Conservation (phyloP, 2,329 filamentous ascomycete genomes). For the Epichloe brachyelytri region DNA sequence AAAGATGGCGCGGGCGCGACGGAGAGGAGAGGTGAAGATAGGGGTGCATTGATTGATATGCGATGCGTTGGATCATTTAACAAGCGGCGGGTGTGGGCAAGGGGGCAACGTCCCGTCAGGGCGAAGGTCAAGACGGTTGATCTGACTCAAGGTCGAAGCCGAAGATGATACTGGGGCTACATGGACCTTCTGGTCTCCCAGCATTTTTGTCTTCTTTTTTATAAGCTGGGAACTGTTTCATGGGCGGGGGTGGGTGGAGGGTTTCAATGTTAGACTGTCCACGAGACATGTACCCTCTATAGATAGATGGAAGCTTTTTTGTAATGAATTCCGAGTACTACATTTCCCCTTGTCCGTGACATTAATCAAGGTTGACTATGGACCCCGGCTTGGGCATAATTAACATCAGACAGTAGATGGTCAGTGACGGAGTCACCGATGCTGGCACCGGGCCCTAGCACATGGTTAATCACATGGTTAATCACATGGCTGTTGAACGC, state of each 20-base stretch:
- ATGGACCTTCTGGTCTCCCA: not conserved
- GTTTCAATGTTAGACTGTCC: constrained; percentile 3
- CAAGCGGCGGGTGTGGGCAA: not conserved
- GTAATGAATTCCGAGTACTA: not conserved
- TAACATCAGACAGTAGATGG: too few relatives aligned
- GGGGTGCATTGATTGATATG: not conserved
- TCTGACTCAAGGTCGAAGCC: not conserved
- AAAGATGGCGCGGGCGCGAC: not conserved
- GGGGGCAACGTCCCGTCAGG: not conserved
- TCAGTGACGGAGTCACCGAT: too few relatives aligned
- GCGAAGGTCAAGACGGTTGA: not conserved
- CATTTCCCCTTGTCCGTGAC: not conserved
- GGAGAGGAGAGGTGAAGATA: not conserved
- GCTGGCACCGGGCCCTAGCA: too few relatives aligned
- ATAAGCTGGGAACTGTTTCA: constrained; percentile 1
- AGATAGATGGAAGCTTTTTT: constrained; percentile 2
- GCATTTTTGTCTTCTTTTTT: constrained; percentile 2
- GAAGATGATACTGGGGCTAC: not conserved
- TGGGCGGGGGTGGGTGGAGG: not conserved
- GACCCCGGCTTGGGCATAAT: too few relatives aligned
- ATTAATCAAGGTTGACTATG: too few relatives aligned
- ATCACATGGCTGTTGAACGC: too few relatives aligned
- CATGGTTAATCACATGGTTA: too few relatives aligned
- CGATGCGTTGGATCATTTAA: not conserved
- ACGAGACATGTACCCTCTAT: not conserved